These are phyloP conservation scores for Plectosphaerella plurivora DNA, from an alignment of 2,329 filamentous ascomycete genomes.

Conservation along the genomic window DNA sequence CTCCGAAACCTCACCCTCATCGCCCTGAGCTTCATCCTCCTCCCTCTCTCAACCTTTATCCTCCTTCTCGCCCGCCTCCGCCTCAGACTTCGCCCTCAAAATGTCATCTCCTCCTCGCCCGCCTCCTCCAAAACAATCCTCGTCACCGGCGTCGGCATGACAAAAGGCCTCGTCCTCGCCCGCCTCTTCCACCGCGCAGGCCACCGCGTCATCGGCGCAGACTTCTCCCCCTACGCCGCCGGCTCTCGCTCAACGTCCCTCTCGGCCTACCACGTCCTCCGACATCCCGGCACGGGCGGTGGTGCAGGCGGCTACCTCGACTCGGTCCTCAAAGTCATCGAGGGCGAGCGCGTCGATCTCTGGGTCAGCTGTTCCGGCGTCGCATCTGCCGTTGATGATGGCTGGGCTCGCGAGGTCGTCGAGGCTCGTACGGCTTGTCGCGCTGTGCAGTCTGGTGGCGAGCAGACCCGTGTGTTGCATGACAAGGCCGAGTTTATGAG, in stretches of 20 bases:
- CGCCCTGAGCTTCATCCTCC: conserved; percentile 1
- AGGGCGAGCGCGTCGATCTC: conserved; percentile 57
- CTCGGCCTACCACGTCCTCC: conserved; percentile 45
- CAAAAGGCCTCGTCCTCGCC: conserved; percentile 64
- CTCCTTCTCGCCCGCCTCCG: conserved; percentile 2
- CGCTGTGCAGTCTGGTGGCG: conserved; percentile 58
- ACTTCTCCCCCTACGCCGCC: conserved; percentile 49
- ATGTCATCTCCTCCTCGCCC: background rate
- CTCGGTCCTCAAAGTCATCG: conserved; percentile 53
- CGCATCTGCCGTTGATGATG: conserved; percentile 61
- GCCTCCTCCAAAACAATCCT: conserved; percentile 45
- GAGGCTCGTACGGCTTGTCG: conserved; percentile 53
- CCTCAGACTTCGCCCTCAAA: background rate
- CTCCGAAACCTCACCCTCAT: background rate
- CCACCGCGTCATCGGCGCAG: conserved; percentile 68
- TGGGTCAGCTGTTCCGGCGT: conserved; percentile 75
- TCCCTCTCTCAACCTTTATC: conserved; percentile 7
- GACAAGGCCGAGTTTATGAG: conserved; percentile 63
- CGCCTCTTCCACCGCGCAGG: conserved; percentile 60
- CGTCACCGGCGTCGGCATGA: conserved; percentile 69
- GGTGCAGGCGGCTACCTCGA: conserved; percentile 47
- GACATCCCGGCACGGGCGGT: conserved; percentile 16
- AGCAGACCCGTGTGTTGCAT: conserved; percentile 54
- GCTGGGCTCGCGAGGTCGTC: conserved; percentile 56
- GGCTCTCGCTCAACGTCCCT: conserved; percentile 57